Conservation (phyloP, 2,329 filamentous ascomycete genomes). For the Clonostachys solani region DNA sequence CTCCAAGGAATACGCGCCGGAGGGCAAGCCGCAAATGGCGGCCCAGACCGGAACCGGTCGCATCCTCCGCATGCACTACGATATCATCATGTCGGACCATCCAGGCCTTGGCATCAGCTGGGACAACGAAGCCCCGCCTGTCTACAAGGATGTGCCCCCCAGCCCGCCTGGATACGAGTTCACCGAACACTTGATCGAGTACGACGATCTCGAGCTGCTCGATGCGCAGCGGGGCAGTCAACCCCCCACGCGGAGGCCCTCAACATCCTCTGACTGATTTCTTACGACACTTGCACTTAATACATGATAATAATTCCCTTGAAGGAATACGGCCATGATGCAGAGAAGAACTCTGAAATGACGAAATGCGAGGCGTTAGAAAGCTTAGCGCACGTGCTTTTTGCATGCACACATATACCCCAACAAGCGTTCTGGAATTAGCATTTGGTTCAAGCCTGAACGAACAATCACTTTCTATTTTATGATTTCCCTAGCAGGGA, state of each 20-base stretch:
- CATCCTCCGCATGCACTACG: constrained; percentile 90
- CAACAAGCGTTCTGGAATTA: no score
- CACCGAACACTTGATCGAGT: constrained; percentile 26
- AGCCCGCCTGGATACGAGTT: constrained; percentile 69
- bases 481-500: no score
- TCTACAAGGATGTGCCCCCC: constrained; percentile 89
- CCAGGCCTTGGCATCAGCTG: constrained; percentile 87
- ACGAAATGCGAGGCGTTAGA: no score
- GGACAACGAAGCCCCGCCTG: constrained; percentile 92
- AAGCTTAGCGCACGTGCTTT: no score
- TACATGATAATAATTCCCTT: no score
- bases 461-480: no score
- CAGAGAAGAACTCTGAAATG: no score
- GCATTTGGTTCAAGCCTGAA: no score
- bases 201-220: constrained; percentile 24
- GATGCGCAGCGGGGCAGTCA: neutral
- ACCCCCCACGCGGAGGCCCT: neutral
- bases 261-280: neutral
- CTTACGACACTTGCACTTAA: no score
- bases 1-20: constrained; percentile 79
- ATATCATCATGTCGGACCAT: constrained; percentile 75
- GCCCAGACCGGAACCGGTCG: constrained; percentile 87
- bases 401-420: no score
- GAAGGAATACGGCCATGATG: no score
- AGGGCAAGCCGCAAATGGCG: constrained; percentile 61